Evolutionary conservation across 805 yeast species (phyloP), one percentile per base, ranked within the genome.

Genomic region (Clavispora phyllophila): DNA sequence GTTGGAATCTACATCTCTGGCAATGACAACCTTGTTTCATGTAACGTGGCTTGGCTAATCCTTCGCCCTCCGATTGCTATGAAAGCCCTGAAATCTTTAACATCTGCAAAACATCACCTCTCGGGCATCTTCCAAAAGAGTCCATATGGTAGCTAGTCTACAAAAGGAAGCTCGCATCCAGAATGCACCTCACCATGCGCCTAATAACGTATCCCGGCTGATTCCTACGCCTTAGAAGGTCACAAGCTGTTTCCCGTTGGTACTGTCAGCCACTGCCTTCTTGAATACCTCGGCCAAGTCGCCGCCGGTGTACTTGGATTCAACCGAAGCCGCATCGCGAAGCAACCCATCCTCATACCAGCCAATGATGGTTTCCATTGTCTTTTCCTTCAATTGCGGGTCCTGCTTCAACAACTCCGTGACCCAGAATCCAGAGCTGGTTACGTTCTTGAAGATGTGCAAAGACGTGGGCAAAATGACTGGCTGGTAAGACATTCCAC

Each of bases 401-500:
- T 69, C 61, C 34, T 56, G 42, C 50, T 66, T 68, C 47, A 68
- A 60, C 44, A 68, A 62, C 36, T 54, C 79, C 10, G 96, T 85
- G 44, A 89, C 81, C 99, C 99, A 93, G 68, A 86, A 93, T 0
- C 99, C 99, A 23, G 81, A 77, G 41, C 89, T 81, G 5, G 84
- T 81, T 43, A 93, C 65, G 57, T 90, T 85, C 64, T 91, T 93
- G 73, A 93, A 93, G 50, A 93, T 90, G 58, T 87, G 87, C 46
- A 87, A 68, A 0, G 95, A 79, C 1, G 96, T 88, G 31, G 98
- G 96, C 43, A 93, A 65, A n/a, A 79, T 76, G 9, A 93, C 95
- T 2, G 99, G 99, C 66, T 87, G 90, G 72, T 83, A 81, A 3
- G 97, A 87, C 99, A 93, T 93, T 29, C 96, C 98, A 26, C 99